Base-by-base conservation (phyloP, 371 early-diverging fungal genomes). In the Mortierella sp. region DNA sequence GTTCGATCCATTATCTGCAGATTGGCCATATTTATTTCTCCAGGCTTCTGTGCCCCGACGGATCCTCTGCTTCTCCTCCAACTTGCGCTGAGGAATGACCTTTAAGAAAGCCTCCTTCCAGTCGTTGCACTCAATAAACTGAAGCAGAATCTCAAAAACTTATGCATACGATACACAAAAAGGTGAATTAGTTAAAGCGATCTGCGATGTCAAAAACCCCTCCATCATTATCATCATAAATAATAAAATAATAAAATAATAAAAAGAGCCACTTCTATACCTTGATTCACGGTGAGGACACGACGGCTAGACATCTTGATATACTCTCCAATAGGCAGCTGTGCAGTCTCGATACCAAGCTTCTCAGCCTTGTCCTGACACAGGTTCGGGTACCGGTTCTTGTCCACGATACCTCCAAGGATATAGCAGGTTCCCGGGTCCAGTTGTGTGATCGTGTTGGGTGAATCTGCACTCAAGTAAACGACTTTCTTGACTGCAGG, bases 331-430 rank as follows among this genome's bases (percentile, higher is more conserved):
- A 98, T 94, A 0, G 98, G 98, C 41, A 98, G 86, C 73, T 87
- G 86, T 15, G 90, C 99, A 4, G 92, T 92, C 9, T 73, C 73
- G 15, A 97, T 88, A 14, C 94, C 94, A 58, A 87, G 86, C 34
- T 84, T 68, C 41, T 84, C 78, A 6, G 99, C 98, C 65, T 92
- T 90, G 24, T 91, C 75, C 37, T 88, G 86, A 58, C 96, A 96
- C 34, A 97, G 70, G 19, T 83, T 78, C 82, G 90, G 69, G 50
- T 50, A 62, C 21, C 97, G 79, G 66, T 98, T 98, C 75, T 92
- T 92, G 79, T 98, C 99, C 1, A 98, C 99, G 60, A 98, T 89
- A 1, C 95, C 97, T 44, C 99, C 99, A 70, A 98, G 90, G 24
- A 98, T 80, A 73, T 97, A 97, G 3, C 87, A 84, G 48, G 90